Base-by-base conservation (phyloP, 495 filamentous ascomycete species). In the Neurospora sp. region DNA sequence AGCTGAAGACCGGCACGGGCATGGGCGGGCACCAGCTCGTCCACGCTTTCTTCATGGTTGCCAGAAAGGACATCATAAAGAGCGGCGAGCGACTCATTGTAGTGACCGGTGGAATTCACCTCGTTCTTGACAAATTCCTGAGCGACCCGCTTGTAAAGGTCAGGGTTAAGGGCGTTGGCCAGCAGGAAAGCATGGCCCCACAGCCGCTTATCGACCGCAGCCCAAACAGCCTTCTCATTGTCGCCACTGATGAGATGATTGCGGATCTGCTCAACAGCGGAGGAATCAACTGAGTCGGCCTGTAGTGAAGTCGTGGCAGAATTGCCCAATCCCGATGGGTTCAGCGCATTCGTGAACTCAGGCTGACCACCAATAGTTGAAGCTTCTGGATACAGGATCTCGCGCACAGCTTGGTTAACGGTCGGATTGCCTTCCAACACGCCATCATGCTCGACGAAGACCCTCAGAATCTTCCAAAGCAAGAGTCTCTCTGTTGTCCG, bases 181-280 rank as follows among this genome's bases (percentile, higher is more conserved):
- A 99, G 89, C 44, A 98, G 87, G 86, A 99, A 90, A 10, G 96
- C 96, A 82, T 99, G 96, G 12, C 92, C 95, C 96, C 96, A 99
- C 5, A 98, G 83, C 44, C 93, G 89, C 79, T 92, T 91, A 78
- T 99, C 96, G n/a, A 92, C 94, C 8, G 96, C 96, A 72, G 89
- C 85, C 96, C 96, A 98, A 12, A 97, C 91, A 3, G 96, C 96
- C 76, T 94, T 93, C 77, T 97, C 94, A 12, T 92, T 87, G 40
- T 99, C 92, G 14, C 96, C 96, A 42, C 85, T 81, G 7, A 97
- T 82, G 31, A 99, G 87, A 74, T 89, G 82, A 37, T 85, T 89
- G 11, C 92, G 89, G 68, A 99, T 85, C 40, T 86, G 85, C 71
- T 92, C 89, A 11, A 96, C 79, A 16, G 90, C 88, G 4, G 87